These are phyloP conservation scores for Dactylorhiza incarnata DNA, from an alignment of 106 monocot genomes.

Conservation along the genomic window DNA sequence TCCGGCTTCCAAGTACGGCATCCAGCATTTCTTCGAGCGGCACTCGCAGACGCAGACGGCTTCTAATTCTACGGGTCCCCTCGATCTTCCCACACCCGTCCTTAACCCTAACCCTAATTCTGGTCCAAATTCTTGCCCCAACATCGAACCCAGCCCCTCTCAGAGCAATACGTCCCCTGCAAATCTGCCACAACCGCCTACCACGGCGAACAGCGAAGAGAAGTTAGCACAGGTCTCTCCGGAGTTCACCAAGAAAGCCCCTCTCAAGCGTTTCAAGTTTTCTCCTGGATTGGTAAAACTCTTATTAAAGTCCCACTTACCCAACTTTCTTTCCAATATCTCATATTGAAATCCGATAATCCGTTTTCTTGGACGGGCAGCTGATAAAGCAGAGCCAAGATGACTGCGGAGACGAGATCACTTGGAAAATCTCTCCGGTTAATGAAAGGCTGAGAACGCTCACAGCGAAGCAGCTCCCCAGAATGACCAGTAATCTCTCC, in stretches of 20 bases:
- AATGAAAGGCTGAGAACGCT: slow-evolving; percentile 55
- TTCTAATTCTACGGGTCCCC: slow-evolving; percentile 12
- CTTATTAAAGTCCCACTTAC: not conserved
- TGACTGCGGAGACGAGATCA: slow-evolving; percentile 80
- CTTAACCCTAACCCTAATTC: slow-evolving; percentile 13
- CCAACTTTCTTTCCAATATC: not conserved
- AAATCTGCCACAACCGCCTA: not conserved
- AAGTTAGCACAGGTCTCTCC: slow-evolving; percentile 53
- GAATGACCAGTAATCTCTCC: slow-evolving; percentile 7
- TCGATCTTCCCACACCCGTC: not conserved
- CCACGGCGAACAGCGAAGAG: slow-evolving; percentile 11
- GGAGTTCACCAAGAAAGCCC: slow-evolving; percentile 39
- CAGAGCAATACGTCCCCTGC: not conserved
- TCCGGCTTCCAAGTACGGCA: slow-evolving; percentile 84
- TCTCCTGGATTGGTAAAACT: slow-evolving; percentile 90
- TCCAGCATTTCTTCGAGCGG: slow-evolving; percentile 98
- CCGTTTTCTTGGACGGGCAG: slow-evolving; percentile 20
- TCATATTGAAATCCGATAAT: not conserved
- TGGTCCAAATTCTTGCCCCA: slow-evolving; percentile 15
- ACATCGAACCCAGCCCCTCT: slow-evolving; percentile 2
- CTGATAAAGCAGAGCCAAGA: slow-evolving; percentile 95
- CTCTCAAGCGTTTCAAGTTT: slow-evolving; percentile 70
- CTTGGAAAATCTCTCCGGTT: slow-evolving; percentile 90
- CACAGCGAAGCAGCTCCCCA: slow-evolving; percentile 36
- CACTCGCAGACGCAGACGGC: slow-evolving; percentile 56